These are phyloP conservation scores for Myrica gale DNA, from an alignment of 306 rosid genomes.

Conservation along the genomic window DNA sequence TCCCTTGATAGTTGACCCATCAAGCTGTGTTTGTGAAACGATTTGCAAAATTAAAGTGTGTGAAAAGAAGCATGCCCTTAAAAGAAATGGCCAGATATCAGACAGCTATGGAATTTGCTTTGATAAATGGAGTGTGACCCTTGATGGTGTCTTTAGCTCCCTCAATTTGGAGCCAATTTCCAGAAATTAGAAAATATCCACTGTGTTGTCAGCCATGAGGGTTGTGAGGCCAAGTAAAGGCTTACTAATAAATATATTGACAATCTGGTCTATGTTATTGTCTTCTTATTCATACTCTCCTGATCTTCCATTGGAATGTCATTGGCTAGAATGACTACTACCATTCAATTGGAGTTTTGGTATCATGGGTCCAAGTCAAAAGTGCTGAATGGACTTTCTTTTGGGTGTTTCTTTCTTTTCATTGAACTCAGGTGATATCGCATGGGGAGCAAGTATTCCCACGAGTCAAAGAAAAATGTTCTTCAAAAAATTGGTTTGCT, in stretches of 20 bases:
- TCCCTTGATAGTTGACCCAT: not conserved
- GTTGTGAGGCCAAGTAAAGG: not conserved
- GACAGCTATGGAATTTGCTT: not conserved
- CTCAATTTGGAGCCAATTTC: not conserved
- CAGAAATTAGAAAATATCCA: not conserved
- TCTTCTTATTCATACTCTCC: not conserved
- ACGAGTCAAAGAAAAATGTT: constrained; percentile 83
- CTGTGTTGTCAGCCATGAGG: not conserved
- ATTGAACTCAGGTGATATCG: constrained; percentile 62
- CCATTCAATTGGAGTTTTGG: constrained; percentile 11
- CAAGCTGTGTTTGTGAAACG: not conserved
- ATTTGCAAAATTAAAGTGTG: not conserved
- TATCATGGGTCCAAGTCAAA: constrained; percentile 15
- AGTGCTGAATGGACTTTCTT: constrained; percentile 19
- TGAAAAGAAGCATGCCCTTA: not conserved
- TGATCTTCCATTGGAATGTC: constrained; percentile 15
- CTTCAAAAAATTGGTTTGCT: constrained; percentile 79
- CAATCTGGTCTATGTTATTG: not conserved
- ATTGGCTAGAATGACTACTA: constrained; percentile 3
- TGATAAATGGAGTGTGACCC: not conserved
- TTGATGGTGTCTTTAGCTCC: not conserved
- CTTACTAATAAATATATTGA: not conserved
- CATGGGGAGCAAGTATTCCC: constrained; percentile 95
- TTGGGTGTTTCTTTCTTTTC: constrained; percentile 21
- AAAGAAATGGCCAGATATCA: not conserved